These are phyloP conservation scores for Combretum micranthum DNA, from an alignment of 345 rosid genomes.

Conservation along the genomic window DNA sequence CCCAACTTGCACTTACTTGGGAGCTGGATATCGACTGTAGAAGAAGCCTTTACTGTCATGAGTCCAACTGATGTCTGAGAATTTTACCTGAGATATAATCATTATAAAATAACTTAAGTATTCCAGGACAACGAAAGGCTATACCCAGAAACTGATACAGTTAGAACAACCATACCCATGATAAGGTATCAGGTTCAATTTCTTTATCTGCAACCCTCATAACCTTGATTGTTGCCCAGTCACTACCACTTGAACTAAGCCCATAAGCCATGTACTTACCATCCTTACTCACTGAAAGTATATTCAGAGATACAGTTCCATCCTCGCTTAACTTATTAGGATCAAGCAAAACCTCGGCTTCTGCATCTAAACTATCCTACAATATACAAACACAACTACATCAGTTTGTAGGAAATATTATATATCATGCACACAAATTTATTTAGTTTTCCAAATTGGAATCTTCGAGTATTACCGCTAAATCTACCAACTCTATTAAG, in stretches of 20 bases:
- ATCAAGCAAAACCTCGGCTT: conserved; percentile 75
- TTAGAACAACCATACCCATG: conserved; percentile 53
- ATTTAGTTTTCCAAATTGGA: no score
- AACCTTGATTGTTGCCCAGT: conserved; percentile 82
- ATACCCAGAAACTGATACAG: neutral
- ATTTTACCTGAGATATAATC: conserved; percentile 49
- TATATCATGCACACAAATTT: neutral
- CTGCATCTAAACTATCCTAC: conserved; percentile 70
- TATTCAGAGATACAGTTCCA: conserved; percentile 70
- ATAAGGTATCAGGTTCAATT: conserved; percentile 61
- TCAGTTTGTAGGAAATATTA: neutral
- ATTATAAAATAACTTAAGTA: neutral
- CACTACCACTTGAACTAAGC: conserved; percentile 85
- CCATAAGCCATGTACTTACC: conserved; percentile 75
- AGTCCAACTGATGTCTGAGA: conserved; percentile 80
- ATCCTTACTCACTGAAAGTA: conserved; percentile 55
- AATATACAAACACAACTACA: neutral
- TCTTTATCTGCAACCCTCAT: conserved; percentile 54
- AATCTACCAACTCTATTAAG: no score
- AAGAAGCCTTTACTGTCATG: conserved; percentile 81
- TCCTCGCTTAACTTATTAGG: conserved; percentile 81
- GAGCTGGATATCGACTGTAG: conserved; percentile 85
- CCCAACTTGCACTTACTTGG: conserved; percentile 40
- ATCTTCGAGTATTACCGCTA: no score
- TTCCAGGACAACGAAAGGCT: neutral